Evolutionary conservation across 108 stramenopile species (phyloP).

Genomic region (Schizochytrium sp.): DNA sequence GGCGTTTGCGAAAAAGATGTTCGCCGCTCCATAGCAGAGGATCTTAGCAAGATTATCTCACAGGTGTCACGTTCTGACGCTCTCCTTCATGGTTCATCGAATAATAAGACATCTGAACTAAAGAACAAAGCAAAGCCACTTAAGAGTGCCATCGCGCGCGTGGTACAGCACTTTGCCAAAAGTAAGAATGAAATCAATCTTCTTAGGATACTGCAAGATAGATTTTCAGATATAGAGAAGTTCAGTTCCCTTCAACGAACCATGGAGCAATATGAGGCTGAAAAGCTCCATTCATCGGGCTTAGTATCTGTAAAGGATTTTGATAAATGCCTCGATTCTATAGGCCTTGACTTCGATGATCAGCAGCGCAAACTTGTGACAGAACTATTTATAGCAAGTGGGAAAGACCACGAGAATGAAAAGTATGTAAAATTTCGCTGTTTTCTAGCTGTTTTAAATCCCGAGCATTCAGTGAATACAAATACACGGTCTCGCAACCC

Average conservation of each 20-base stretch:
- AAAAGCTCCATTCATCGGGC: neutral
- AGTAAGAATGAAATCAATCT: neutral
- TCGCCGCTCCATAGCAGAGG: neutral
- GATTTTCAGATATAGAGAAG: neutral
- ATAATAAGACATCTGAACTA: too few relatives aligned
- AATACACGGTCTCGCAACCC: neutral
- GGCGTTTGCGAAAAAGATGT: neutral
- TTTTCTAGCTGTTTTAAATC: neutral
- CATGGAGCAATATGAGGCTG: neutral
- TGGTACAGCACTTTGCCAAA: neutral
- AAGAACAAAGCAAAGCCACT: neutral
- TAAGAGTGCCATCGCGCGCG: neutral
- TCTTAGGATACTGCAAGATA: neutral
- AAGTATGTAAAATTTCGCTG: neutral
- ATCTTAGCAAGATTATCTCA: neutral
- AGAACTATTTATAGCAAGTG: neutral
- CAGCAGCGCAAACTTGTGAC: neutral
- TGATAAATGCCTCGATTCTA: neutral
- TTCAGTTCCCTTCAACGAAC: neutral
- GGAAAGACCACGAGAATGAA: neutral
- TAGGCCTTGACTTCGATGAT: neutral
- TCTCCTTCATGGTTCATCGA: too few relatives aligned
- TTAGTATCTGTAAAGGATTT: neutral
- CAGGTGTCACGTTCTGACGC: too few relatives aligned
- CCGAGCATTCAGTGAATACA: neutral